Conservation (phyloP, 805 yeast genomes). For the Myxozyma melibiosi region DNA sequence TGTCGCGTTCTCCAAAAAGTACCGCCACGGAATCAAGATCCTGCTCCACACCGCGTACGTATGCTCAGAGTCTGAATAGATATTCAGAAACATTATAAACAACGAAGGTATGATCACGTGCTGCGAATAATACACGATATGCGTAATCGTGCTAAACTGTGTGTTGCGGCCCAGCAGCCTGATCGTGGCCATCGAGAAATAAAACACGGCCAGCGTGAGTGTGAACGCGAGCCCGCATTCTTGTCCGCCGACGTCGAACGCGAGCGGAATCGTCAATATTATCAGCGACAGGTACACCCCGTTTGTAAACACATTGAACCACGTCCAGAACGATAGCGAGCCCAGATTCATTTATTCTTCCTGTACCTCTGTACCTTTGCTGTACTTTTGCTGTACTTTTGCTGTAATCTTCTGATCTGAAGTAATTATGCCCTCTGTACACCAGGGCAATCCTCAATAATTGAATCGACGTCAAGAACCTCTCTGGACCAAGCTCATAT, state of each 20-base stretch:
- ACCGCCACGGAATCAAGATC: conserved; percentile 68
- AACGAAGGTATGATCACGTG: conserved; percentile 81
- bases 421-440: too few species aligned
- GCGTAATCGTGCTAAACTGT: conserved; percentile 43
- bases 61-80: conserved; percentile 37
- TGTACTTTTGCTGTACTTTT: not conserved
- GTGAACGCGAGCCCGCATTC: conserved; percentile 87
- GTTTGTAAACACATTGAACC: conserved; percentile 30
- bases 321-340: conserved; percentile 24
- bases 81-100: conserved; percentile 55
- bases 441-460: too few species aligned
- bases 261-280: conserved; percentile 81
- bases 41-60: conserved; percentile 40
- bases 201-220: conserved; percentile 67
- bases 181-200: conserved; percentile 71
- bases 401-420: not conserved
- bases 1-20: conserved; percentile 74
- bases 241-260: conserved; percentile 92
- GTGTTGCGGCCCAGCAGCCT: conserved; percentile 54
- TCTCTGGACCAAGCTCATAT: too few species aligned
- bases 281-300: conserved; percentile 64
- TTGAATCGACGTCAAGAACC: too few species aligned
- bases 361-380: not conserved
- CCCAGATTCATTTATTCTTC: conserved; percentile 4
- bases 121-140: conserved; percentile 68